Base-by-base conservation (phyloP, 75 land plant genomes). In the Larix kaempferi region DNA sequence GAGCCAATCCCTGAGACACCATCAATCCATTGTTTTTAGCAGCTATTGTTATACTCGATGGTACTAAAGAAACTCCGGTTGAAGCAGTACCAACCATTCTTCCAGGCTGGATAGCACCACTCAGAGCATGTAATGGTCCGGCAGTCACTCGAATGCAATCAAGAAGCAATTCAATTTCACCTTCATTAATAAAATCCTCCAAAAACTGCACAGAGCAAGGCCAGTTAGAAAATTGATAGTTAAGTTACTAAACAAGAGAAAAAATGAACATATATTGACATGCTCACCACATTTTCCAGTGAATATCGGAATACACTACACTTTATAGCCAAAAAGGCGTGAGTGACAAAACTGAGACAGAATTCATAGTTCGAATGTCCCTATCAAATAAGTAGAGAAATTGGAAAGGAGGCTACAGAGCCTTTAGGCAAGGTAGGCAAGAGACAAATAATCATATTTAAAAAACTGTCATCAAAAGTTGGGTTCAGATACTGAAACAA, bases 121-220 rank as follows among this genome's bases (percentile, higher is more conserved):
- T 88, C 85, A 98, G 98, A 72, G 96, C 92, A 84, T 93, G 96
- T 76, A 98, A 81, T 37, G 99, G 99, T 76, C 98, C 99, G 59
- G 94, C 98, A 77, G 99, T 98, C 2, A 98, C 83, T 33, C 91
- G 89, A 75, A 98, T 95, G 78, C 99, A 91, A 79, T 95, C 98
- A 84, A 98, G 78, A 57, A 98, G 88, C 11, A 93, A 92, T 59
- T 91, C 88, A 71, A 98, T 96, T 75, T 92, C 91, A 77, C 90
- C 98, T 74, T 92, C 96, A 85, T 98, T 90, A 37, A 98, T 92
- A 73, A 91, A 98, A 81, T 98, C 99, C 88, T 98, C 98, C 59
- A 98, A 80, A 81, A 91, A 95, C 99, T 98, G 95, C 80, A 87
- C 33, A 74, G 52, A 69, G 13, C n/a, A 35, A 39, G n/a, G 14